Evolutionary conservation across 2,329 filamentous ascomycete genomes (phyloP).

Genomic region (Ustilaginoidea virens): DNA sequence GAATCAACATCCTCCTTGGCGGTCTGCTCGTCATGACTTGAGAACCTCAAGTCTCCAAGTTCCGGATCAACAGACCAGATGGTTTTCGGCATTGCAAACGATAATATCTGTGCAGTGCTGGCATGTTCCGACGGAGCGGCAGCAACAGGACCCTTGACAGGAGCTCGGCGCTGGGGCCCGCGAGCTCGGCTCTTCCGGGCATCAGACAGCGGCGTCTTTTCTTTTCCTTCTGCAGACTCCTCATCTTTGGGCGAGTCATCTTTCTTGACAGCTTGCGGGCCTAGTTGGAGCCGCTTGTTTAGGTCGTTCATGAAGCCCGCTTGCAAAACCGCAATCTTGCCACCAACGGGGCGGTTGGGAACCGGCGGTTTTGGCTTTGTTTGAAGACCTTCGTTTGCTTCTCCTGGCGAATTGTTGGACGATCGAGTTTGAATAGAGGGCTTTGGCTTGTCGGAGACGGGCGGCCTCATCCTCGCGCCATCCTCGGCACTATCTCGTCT

Average conservation of each 20-base stretch:
- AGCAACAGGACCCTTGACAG: conserved; percentile 32
- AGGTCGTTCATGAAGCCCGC: conserved; percentile 87
- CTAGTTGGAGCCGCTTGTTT: conserved; percentile 75
- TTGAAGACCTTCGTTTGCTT: conserved; percentile 26
- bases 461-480: conserved; percentile 20
- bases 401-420: conserved; percentile 29
- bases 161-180: conserved; percentile 66
- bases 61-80: conserved; percentile 38
- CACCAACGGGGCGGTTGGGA: conserved; percentile 56
- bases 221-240: conserved; percentile 38
- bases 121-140: conserved; percentile 12
- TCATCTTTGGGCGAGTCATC: conserved; percentile 49
- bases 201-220: conserved; percentile 71
- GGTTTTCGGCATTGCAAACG: conserved; percentile 30
- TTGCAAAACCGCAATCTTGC: conserved; percentile 83
- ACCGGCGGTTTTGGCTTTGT: conserved; percentile 70
- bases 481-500: conserved; percentile 24
- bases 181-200: conserved; percentile 81
- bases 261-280: conserved; percentile 67
- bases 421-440: conserved; percentile 47
- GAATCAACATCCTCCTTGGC: conserved; percentile 4
- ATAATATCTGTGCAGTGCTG: conserved; percentile 20
- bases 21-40: conserved; percentile 6
- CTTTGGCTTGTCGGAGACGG: conserved; percentile 38
- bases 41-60: conserved; percentile 24